Percentiles rank a stretch among this genome's conserved stretches.
Conservation (phyloP, 305 asterid genomes). For the Andrographis paniculata region DNA sequence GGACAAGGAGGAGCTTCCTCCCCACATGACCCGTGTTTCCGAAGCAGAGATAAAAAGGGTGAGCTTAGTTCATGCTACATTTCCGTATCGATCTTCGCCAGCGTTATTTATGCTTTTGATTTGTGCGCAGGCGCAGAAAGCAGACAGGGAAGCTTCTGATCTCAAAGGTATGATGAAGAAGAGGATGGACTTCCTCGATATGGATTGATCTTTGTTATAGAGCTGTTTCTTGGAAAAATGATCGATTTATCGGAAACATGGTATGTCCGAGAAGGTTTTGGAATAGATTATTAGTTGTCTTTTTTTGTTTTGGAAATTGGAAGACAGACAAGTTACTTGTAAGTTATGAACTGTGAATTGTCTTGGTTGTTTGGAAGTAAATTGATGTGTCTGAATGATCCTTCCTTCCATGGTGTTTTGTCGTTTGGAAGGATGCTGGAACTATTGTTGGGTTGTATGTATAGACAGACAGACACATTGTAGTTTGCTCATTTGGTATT, state of each 20-base stretch:
- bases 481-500: no score
- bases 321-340: no score
- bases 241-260: no score
- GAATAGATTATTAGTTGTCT: no score
- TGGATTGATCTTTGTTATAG: conserved; percentile 18
- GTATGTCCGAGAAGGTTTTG: no score
- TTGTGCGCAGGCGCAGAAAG: conserved; percentile 69
- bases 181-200: conserved; percentile 92
- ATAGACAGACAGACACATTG: not conserved
- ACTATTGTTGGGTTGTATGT: not conserved
- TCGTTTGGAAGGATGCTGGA: conserved; percentile 19
- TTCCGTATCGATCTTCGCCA: not conserved
- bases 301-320: no score
- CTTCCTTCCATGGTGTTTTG: conserved; percentile 25
- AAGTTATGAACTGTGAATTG: no score
- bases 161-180: conserved; percentile 84
- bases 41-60: conserved; percentile 77
- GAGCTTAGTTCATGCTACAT: not conserved
- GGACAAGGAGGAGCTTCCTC: conserved; percentile 84
- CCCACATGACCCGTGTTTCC: conserved; percentile 78
- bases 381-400: not conserved
- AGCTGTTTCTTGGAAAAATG: no score
- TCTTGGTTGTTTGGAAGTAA: no score
- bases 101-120: not conserved
- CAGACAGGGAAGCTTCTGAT: conserved; percentile 69